Conservation (phyloP, 305 asterid genomes). For the Petunia hybrid region DNA sequence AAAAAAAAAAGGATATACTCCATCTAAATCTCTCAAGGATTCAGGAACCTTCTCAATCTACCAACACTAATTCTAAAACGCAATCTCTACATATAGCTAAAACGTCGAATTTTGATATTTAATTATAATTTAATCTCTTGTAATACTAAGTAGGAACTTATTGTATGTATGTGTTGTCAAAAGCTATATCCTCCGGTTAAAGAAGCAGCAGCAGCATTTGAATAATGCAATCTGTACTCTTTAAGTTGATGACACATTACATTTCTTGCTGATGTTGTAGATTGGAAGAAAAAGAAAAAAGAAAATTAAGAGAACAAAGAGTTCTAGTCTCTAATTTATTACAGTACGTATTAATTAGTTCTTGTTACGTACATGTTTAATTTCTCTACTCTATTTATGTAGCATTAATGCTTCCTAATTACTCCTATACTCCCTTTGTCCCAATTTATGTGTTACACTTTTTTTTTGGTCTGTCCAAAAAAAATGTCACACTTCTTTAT, state of each 20-base stretch:
- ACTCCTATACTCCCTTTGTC: background rate
- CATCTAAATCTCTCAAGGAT: background rate
- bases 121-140: no score
- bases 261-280: background rate
- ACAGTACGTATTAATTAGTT: background rate
- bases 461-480: no score
- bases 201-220: background rate
- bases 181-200: background rate
- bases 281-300: slow-evolving; percentile 6
- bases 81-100: no score
- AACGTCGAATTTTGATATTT: no score
- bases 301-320: background rate
- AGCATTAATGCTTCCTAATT: background rate
- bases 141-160: no score
- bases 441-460: no score
- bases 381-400: background rate
- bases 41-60: slow-evolving; percentile 16
- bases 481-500: no score
- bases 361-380: background rate
- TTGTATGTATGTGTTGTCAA: no score
- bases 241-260: background rate
- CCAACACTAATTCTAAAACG: background rate
- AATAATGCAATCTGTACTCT: background rate
- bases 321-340: background rate
- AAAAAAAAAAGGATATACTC: background rate